These are phyloP conservation scores for Venturia carpophila DNA, from an alignment of 2,329 filamentous ascomycete species.

Conservation along the genomic window DNA sequence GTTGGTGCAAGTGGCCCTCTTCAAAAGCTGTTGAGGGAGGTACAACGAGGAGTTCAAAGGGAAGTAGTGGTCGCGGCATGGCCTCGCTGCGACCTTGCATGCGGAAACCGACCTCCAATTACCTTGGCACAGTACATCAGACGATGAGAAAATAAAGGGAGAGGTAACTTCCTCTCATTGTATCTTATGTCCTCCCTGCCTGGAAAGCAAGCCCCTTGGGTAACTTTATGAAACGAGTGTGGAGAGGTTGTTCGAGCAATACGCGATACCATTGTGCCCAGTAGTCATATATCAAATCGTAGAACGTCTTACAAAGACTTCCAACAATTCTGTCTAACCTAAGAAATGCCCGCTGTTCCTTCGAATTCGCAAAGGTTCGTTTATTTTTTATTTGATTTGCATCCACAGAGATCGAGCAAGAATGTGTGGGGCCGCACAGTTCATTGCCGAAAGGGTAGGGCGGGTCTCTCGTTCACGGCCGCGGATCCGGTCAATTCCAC, in stretches of 20 bases:
- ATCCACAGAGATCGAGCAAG: neutral
- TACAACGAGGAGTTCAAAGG: too few relatives aligned
- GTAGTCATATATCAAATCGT: neutral
- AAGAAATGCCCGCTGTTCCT: neutral
- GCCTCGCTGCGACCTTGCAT: neutral
- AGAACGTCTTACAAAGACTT: constrained; percentile 3
- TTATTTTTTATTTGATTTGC: neutral
- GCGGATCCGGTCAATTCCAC: neutral
- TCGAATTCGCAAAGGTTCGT: neutral
- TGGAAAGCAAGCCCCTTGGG: neutral
- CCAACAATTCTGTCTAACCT: neutral
- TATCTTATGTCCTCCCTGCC: neutral
- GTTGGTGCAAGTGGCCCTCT: too few relatives aligned
- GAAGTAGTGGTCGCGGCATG: neutral
- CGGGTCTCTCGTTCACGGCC: neutral
- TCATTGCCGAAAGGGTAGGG: neutral
- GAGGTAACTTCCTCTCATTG: neutral
- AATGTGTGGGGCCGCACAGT: neutral
- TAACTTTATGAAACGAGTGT: constrained; percentile 4
- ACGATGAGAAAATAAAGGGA: neutral
- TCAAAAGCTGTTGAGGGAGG: too few relatives aligned
- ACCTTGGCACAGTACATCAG: neutral
- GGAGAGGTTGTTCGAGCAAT: constrained; percentile 1
- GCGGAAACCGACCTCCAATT: neutral
- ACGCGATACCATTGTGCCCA: constrained; percentile 8